These are phyloP conservation scores for Solanum hybrid DNA, from an alignment of 305 asterid species.

Conservation along the genomic window DNA sequence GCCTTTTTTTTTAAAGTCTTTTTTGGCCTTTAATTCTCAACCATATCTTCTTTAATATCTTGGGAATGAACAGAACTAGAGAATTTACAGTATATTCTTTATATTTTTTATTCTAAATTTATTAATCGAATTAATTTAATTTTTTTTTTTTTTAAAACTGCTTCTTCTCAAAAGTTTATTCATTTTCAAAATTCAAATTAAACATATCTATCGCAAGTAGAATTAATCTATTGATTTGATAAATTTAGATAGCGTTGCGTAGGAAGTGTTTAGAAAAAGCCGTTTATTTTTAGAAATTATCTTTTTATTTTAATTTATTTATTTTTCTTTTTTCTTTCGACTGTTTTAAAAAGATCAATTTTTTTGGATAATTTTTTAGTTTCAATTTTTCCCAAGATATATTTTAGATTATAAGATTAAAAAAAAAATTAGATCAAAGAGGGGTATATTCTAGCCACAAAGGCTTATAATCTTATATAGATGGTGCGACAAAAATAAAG, in stretches of 20 bases:
- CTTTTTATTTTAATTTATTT: neutral
- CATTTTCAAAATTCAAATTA: neutral
- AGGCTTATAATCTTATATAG: neutral
- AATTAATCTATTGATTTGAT: neutral
- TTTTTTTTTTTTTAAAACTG: too few relatives aligned
- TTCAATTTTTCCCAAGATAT: too few relatives aligned
- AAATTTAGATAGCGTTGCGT: neutral
- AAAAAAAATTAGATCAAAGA: neutral
- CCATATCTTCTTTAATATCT: neutral
- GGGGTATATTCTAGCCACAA: neutral
- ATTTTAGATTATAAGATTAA: too few relatives aligned
- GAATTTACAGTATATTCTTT: neutral
- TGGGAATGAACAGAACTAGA: neutral
- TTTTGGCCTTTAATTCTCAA: conserved; percentile 15
- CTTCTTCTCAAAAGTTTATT: neutral
- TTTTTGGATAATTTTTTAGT: too few relatives aligned
- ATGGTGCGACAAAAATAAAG: neutral
- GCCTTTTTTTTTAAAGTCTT: conserved; percentile 2
- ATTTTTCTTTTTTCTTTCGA: neutral
- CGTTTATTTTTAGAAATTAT: too few relatives aligned
- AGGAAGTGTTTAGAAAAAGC: neutral
- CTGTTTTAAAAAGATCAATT: too few relatives aligned
- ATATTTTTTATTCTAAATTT: too few relatives aligned
- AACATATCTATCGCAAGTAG: neutral
- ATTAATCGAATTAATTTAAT: neutral